phyloP scores from a whole-genome alignment of 129 eudicot species.

The Ambrosia artemisiifolia region DNA sequence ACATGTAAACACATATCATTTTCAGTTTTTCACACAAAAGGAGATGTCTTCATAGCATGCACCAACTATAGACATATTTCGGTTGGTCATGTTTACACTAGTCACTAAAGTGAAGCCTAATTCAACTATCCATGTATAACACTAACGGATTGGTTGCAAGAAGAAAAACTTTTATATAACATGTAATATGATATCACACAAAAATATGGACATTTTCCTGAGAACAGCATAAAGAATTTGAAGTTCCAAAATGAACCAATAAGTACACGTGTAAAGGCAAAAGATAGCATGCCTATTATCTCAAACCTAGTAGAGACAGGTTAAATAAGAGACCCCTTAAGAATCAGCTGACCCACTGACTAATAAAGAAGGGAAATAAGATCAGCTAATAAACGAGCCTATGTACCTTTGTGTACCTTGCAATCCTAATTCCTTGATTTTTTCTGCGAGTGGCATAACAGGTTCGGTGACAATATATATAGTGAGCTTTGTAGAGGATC shows the following conservation, averaged over 20 bases:
- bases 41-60: neutral
- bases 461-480: conserved; percentile 96
- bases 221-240: too few relatives aligned
- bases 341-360: neutral
- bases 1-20: too few relatives aligned
- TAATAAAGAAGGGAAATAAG: neutral
- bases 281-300: too few relatives aligned
- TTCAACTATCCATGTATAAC: neutral
- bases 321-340: neutral
- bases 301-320: too few relatives aligned
- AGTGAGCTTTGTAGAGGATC: conserved; percentile 65
- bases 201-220: too few relatives aligned
- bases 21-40: too few relatives aligned
- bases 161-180: neutral
- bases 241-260: too few relatives aligned
- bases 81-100: neutral
- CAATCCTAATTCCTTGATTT: conserved; percentile 88
- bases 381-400: neutral
- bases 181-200: too few relatives aligned
- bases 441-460: conserved; percentile 90
- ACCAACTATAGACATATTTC: neutral
- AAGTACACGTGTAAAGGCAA: too few relatives aligned
- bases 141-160: neutral
- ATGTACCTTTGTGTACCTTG: conserved; percentile 81
- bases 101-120: neutral